phyloP scores from a whole-genome alignment of 305 asterid species.

The Fraxinus velutina region DNA sequence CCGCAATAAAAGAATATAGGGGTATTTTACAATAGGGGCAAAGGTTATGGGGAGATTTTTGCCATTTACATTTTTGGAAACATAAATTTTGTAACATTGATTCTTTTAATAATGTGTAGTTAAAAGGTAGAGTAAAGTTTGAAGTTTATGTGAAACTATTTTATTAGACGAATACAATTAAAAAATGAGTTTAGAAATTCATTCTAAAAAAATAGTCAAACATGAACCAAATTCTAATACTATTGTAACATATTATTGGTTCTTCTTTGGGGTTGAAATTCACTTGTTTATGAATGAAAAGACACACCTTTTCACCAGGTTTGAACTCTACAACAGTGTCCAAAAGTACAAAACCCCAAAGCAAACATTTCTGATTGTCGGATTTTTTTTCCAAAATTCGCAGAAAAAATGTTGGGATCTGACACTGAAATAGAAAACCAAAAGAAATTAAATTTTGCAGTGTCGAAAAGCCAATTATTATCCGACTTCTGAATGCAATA shows the following conservation, averaged over 20 bases:
- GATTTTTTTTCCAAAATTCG: conserved; percentile 33
- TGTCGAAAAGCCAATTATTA: conserved; percentile 2
- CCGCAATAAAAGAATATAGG: too few species aligned
- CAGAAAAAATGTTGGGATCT: neutral
- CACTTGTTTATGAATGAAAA: conserved; percentile 20
- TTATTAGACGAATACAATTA: too few species aligned
- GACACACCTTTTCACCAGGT: conserved; percentile 37
- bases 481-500: conserved; percentile 9
- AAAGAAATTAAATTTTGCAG: neutral
- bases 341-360: conserved; percentile 17
- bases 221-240: too few species aligned
- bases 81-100: too few species aligned
- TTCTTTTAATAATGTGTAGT: too few species aligned
- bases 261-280: neutral
- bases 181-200: too few species aligned
- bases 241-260: neutral
- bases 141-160: too few species aligned
- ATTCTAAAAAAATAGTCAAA: too few species aligned
- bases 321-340: conserved; percentile 27
- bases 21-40: too few species aligned
- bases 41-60: too few species aligned
- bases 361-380: conserved; percentile 35
- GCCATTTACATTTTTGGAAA: too few species aligned
- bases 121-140: too few species aligned
- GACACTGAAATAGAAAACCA: conserved; percentile 5